Base-by-base conservation (phyloP, 352 stramenopile species). In the Phytopythium vexans region DNA sequence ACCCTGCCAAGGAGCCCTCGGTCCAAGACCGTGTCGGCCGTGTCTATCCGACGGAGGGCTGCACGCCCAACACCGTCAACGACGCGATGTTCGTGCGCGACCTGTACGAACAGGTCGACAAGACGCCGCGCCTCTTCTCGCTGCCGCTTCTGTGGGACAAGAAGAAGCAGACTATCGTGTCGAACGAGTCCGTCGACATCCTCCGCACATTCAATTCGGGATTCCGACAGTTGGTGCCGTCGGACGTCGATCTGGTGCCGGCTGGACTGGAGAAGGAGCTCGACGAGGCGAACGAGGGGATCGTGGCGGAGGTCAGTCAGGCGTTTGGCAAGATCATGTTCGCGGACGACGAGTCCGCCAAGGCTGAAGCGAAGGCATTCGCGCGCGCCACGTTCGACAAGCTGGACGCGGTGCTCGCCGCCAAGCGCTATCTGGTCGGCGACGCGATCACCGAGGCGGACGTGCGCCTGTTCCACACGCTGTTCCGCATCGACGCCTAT, bases 181-280 rank as follows among this genome's bases (percentile, higher is more conserved):
- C 70, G 33, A 94, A 95, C 61, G 82, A 95, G 62, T 89, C 72
- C n/a, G 72, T 66, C 32, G 59, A 60, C n/a, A 92, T 96, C 45
- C 66, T 96, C 34, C 64, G 75, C 15, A 82, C 90, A 58, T 61
- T 96, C 6, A 61, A 70, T 44, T 56, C 40, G 8, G 70, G 49
- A 1, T 84, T 86, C 34, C 70, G 77, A 48, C 55, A 77, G n/a
- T 57, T 67, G 7, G 46, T 60, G n/a, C 15, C 66, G 35, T 58
- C 48, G 42, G 33, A 60, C 36, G 68, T 66, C 15, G 51, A 74
- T 36, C 48, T 87, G 11, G 75, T 68, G 54, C 73, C 73, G 33
- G 8, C 31, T 31, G 68, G 81, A 37, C 42, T 84, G 3, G 58
- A 60, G 37, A 41, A 44, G 11, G 44, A 78, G 31, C 82, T 89